phyloP scores from a whole-genome alignment of 345 rosid species.

The Cardiospermum halicacabum region DNA sequence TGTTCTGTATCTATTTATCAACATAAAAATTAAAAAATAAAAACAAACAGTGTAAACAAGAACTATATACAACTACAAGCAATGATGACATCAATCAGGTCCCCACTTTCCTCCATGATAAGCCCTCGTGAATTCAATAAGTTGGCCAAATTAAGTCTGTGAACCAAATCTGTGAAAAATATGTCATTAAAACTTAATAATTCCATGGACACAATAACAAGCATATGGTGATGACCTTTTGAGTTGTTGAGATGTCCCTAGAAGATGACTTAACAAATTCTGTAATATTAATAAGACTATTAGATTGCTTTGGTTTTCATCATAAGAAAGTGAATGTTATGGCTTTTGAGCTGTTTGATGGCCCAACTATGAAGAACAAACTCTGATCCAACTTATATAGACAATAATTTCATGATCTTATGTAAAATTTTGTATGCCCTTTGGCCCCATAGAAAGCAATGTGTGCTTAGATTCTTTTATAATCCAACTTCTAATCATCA shows the following conservation, averaged over 20 bases:
- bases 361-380: no score
- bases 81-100: not conserved
- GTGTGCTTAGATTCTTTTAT: not conserved
- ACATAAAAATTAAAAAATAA: no score
- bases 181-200: conserved; percentile 1
- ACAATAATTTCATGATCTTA: no score
- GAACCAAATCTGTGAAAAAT: conserved; percentile 4
- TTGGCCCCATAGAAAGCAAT: not conserved
- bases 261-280: not conserved
- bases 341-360: conserved; percentile 34
- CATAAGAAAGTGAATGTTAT: not conserved
- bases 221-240: conserved; percentile 21
- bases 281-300: not conserved
- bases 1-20: no score
- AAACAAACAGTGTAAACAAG: no score
- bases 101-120: conserved; percentile 11
- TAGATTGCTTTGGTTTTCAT: conserved; percentile 5
- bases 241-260: conserved; percentile 25
- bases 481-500: conserved; percentile 3
- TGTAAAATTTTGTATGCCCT: not conserved
- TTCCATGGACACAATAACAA: not conserved
- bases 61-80: not conserved
- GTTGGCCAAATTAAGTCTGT: conserved; percentile 5
- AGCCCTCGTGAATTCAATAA: conserved; percentile 18
- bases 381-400: no score